Percentiles rank a stretch among this genome's conserved stretches.
Evolutionary conservation across 495 filamentous ascomycete genomes (phyloP).

Genomic region (Aspergillus coremiiformis): DNA sequence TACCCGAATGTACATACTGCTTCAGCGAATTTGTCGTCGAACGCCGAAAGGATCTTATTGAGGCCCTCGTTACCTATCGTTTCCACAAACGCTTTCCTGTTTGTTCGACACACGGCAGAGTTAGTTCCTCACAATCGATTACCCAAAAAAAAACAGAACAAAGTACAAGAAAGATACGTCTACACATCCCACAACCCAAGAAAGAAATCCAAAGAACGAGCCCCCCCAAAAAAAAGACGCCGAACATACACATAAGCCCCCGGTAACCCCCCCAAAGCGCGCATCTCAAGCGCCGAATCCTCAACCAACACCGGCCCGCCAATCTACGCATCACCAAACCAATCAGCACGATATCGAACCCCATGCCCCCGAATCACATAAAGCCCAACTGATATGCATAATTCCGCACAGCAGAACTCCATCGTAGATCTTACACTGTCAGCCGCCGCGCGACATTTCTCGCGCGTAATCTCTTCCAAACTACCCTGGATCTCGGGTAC

Average conservation of each 20-base stretch:
- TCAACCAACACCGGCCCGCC: slow-evolving; percentile 86
- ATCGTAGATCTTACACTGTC: slow-evolving; percentile 41
- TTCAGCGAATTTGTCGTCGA: slow-evolving; percentile 76
- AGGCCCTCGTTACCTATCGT: slow-evolving; percentile 68
- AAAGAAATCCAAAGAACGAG: not conserved
- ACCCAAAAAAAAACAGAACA: too few species aligned
- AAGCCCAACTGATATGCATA: too few species aligned
- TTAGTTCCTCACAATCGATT: too few species aligned
- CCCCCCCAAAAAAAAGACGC: not conserved
- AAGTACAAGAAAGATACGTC: not conserved
- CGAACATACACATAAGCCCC: slow-evolving; percentile 77
- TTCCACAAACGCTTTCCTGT: slow-evolving; percentile 81
- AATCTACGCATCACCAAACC: slow-evolving; percentile 39
- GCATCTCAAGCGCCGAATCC: slow-evolving; percentile 83
- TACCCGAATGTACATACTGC: slow-evolving; percentile 90
- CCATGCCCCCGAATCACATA: too few species aligned
- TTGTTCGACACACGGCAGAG: not conserved
- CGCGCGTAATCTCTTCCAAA: slow-evolving; percentile 68
- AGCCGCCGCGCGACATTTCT: slow-evolving; percentile 69
- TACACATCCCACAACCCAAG: not conserved
- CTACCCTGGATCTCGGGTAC: slow-evolving; percentile 73
- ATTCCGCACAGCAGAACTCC: too few species aligned
- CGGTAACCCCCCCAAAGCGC: slow-evolving; percentile 70
- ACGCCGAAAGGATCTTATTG: slow-evolving; percentile 71
- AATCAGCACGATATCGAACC: not conserved